Base-by-base conservation (phyloP, 768 basidiomycete species). In the Tubosaeta sp. region DNA sequence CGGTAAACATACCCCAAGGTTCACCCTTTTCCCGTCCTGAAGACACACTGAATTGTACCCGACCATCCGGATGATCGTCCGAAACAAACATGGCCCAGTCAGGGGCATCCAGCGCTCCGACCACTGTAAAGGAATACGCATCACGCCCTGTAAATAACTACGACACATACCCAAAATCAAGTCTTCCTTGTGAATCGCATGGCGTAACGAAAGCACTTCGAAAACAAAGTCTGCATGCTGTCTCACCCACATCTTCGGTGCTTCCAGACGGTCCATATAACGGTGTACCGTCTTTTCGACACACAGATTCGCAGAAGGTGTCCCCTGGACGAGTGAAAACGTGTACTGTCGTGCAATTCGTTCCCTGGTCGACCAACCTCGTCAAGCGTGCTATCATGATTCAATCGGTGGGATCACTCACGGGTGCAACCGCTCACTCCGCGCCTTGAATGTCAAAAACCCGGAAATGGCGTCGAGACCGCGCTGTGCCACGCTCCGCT, bases 71-170 rank as follows among this genome's bases (percentile, higher is more conserved):
- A 66, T 88, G 85, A 51, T 73, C 73, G 51, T 89, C 84, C 58
- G 85, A 86, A 32, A 90, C 87, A 55, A 90, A 83, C 22, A 88
- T 68, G 0, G 81, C 89, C 66, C 87, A 87, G 49, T 87, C 84
- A 0, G 81, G 76, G 7, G 89, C 78, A 42, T 81, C 78, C 4
- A 93, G 72, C 0, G 84, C 77, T 4, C 90, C 90, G 29, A 90
- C 80, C 21, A 90, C 79, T 79, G 42, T 10, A 36, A 18, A 31
- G 10, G 30, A 54, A 48, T 29, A 19, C 6, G 14, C 22, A 24
- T 34, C 9, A 49, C 4, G 32, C 34, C 30, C 6, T 14, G 2
- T 5, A 27, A 12, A 47, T n/a, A n/a, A n/a, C n/a, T n/a, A 46
- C 35, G 35, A n/a, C 42, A 32, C 62, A 44, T 53, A 59, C 71